Evolutionary conservation across 257 asterid genomes (phyloP), one percentile per base, ranked within the genome.

Genomic region (Handroanthus guayacan): DNA sequence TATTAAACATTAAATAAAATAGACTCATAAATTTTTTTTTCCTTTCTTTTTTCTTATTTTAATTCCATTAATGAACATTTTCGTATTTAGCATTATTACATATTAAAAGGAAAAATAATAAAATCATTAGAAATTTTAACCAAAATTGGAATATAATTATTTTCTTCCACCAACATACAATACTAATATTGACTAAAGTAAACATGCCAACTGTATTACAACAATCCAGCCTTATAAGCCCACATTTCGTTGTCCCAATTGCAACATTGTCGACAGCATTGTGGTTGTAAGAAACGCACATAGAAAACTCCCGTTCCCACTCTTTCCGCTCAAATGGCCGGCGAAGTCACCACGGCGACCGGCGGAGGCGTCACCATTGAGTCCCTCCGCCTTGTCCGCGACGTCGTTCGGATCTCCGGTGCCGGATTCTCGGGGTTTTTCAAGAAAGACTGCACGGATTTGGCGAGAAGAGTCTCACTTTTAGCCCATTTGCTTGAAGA

Each of bases 401-500:
- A 90, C 73, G 80, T 92, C n/a, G 84, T 69, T 18, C 81, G 79
- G 84, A 80, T 88, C 84, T 90, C 96, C 72, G 48, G 70, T 58
- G 77, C 79, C 38, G 95, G 95, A 1, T 89, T 87, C 83, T 62
- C 82, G 9, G 97, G 97, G 3, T 72, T 79, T 14, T 92, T 90
- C 84, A 89, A 89, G 89, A 88, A 82, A 82, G 97, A 92, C 78
- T 90, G 91, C 60, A 76, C 87, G 44, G 90, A 87, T 72, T 77
- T 92, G 81, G 87, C 86, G 74, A 85, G 97, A 37, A 85, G 92
- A 64, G 84, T 87, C 31, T 79, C 96, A 10, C 89, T 92, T 16
- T 84, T 92, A 31, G 89, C 86, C 20, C 89, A 92, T 86, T 82
- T 90, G 55, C 83, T 87, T 60, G 97, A 90, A 44, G 97, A 92